Conservation (phyloP, 139 green algal species). For the Micractinium conductrix region DNA sequence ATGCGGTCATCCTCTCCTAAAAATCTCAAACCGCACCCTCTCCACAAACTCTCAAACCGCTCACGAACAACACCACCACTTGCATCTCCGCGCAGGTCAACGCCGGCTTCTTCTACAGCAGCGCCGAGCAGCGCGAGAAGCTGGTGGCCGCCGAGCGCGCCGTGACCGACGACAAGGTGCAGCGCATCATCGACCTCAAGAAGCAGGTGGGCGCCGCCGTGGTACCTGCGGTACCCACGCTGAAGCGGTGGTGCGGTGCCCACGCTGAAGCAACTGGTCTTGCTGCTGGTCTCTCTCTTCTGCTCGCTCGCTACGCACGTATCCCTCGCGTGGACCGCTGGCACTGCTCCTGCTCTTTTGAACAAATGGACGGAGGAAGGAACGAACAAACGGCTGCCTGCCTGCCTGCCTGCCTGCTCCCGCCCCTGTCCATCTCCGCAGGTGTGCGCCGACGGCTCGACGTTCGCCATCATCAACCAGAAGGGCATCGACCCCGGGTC, state of each 20-base stretch:
- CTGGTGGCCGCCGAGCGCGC: conserved; percentile 94
- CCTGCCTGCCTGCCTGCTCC: too few relatives aligned
- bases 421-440: conserved; percentile 36
- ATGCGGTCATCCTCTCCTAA: too few relatives aligned
- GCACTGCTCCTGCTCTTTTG: too few relatives aligned
- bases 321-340: too few relatives aligned
- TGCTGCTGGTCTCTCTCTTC: not conserved
- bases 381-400: too few relatives aligned
- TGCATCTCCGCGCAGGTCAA: conserved; percentile 91
- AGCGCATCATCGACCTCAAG: conserved; percentile 95
- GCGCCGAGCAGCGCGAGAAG: conserved; percentile 96
- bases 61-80: too few relatives aligned
- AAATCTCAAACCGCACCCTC: too few relatives aligned
- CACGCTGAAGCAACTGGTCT: too few relatives aligned
- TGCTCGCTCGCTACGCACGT: not conserved
- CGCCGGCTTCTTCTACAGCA: conserved; percentile 97
- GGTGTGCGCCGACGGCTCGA: conserved; percentile 87
- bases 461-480: conserved; percentile 98
- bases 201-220: conserved; percentile 69
- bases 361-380: too few relatives aligned
- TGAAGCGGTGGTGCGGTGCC: too few relatives aligned
- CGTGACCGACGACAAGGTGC: conserved; percentile 94
- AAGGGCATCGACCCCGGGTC: conserved; percentile 99
- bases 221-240: not conserved
- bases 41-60: too few relatives aligned